phyloP scores from a whole-genome alignment of 2,329 filamentous ascomycete species.

The Penicillium sp. region DNA sequence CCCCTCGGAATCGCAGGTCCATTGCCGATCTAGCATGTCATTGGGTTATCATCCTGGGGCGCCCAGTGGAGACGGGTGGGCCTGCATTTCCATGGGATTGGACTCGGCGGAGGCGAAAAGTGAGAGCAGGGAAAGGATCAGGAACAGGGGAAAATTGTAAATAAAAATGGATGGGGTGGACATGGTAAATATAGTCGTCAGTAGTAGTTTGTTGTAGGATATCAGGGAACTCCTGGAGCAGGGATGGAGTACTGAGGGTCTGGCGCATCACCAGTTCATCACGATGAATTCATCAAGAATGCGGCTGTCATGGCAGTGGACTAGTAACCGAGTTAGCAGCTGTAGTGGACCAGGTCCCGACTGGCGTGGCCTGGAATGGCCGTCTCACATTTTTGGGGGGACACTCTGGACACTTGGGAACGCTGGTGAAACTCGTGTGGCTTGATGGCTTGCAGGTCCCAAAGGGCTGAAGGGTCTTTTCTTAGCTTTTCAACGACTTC shows the following conservation, averaged over 20 bases:
- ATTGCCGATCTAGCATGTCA: not conserved
- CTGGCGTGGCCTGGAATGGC: not conserved
- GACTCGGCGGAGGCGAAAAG: not conserved
- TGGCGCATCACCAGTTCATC: not conserved
- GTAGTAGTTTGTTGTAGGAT: not conserved
- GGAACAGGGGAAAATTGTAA: not conserved
- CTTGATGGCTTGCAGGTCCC: not conserved
- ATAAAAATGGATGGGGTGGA: not conserved
- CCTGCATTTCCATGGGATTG: conserved; percentile 14
- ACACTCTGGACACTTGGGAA: conserved; percentile 18
- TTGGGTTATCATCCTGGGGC: conserved; percentile 10
- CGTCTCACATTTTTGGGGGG: conserved; percentile 28
- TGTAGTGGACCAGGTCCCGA: not conserved
- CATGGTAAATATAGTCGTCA: not conserved
- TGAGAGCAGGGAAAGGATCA: not conserved
- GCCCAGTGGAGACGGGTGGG: conserved; percentile 12
- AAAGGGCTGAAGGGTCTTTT: not conserved
- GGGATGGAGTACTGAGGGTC: not conserved
- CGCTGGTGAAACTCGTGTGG: conserved; percentile 24
- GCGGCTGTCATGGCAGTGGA: conserved; percentile 7
- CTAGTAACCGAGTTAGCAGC: not conserved
- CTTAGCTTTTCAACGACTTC: not conserved
- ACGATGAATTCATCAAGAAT: conserved; percentile 11
- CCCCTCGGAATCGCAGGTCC: conserved; percentile 4
- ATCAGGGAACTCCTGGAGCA: not conserved